Evolutionary conservation across 2,329 filamentous ascomycete genomes (phyloP).

Genomic region (Penicillium sp.): DNA sequence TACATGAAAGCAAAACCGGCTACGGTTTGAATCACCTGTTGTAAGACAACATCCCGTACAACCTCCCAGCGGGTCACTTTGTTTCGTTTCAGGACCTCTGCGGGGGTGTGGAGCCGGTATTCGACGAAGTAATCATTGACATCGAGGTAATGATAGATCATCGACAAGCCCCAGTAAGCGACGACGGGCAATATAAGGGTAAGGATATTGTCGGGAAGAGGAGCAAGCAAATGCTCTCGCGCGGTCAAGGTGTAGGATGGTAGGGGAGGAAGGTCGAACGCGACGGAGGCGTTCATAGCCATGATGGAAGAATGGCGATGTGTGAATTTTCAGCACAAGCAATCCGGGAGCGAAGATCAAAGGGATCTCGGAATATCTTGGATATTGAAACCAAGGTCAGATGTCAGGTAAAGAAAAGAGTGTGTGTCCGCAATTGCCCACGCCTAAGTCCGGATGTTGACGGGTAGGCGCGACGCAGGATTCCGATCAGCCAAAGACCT

Average conservation of each 20-base stretch:
- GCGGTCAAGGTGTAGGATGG: conserved; percentile 74
- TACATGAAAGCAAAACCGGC: conserved; percentile 66
- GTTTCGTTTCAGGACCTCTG: conserved; percentile 83
- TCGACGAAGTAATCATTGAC: conserved; percentile 79
- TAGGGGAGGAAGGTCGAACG: conserved; percentile 71
- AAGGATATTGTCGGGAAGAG: conserved; percentile 77
- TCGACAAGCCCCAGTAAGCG: conserved; percentile 84
- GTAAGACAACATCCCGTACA: conserved; percentile 82
- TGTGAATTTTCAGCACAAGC: background rate
- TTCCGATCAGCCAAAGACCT: background rate
- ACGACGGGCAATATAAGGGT: conserved; percentile 72
- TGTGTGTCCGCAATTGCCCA: conserved; percentile 3
- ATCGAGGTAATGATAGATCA: conserved; percentile 86
- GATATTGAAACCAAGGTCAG: background rate
- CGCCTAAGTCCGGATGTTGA: conserved; percentile 7
- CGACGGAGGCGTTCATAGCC: conserved; percentile 37
- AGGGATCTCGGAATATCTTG: background rate
- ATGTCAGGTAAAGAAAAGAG: conserved; percentile 1
- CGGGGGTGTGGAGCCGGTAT: conserved; percentile 92
- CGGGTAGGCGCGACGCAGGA: conserved; percentile 5
- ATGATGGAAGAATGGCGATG: conserved; percentile 21
- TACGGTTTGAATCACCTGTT: conserved; percentile 83
- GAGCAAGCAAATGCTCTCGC: conserved; percentile 69
- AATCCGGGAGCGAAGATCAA: background rate
- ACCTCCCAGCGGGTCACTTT: conserved; percentile 82